phyloP scores from a whole-genome alignment of 371 early-diverging fungal genomes.

The Umbelopsis sp. region DNA sequence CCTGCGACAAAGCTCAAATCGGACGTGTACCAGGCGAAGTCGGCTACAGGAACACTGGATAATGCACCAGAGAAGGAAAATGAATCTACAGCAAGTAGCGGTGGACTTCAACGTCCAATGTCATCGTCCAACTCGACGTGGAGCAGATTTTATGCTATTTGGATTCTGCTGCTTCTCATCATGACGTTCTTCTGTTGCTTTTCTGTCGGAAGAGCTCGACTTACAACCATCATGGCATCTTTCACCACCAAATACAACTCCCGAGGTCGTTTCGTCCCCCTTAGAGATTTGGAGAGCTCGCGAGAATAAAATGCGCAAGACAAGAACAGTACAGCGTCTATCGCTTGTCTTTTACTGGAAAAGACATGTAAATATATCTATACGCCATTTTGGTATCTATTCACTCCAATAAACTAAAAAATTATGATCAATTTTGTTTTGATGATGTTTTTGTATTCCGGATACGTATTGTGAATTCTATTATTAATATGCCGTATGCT shows the following conservation, averaged over 20 bases:
- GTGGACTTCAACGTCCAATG: constrained; percentile 1
- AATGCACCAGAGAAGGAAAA: constrained; percentile 25
- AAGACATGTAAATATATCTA: constrained; percentile 13
- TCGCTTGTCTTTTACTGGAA: background rate
- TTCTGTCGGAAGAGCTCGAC: background rate
- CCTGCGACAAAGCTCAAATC: constrained; percentile 28
- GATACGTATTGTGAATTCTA: background rate
- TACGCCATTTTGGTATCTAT: background rate
- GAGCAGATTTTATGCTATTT: background rate
- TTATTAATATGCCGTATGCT: background rate
- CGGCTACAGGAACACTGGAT: constrained; percentile 35
- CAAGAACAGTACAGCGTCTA: too few relatives aligned
- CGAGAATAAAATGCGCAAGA: background rate
- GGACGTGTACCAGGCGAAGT: constrained; percentile 30
- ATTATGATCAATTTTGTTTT: too few relatives aligned
- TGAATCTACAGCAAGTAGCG: constrained; percentile 10
- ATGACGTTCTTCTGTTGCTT: constrained; percentile 4
- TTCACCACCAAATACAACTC: background rate
- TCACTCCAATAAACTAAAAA: too few relatives aligned
- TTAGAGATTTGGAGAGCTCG: constrained; percentile 10
- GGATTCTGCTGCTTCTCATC: background rate
- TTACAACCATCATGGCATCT: background rate
- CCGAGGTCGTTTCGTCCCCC: constrained; percentile 7
- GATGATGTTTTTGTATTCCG: too few relatives aligned
- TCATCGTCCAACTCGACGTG: background rate